Evolutionary conservation across 805 yeast genomes (phyloP).

Genomic region (Candida saitoana): DNA sequence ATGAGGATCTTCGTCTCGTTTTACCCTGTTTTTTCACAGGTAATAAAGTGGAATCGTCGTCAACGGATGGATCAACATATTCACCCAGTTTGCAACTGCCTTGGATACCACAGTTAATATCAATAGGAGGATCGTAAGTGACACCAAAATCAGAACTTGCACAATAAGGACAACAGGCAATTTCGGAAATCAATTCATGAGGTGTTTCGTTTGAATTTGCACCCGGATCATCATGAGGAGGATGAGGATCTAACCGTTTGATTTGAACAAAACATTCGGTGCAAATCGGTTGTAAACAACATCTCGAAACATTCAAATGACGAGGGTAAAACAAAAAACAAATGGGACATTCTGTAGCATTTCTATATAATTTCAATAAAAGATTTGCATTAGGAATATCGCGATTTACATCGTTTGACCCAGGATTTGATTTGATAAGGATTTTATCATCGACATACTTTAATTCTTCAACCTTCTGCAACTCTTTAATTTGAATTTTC

Average conservation of each 20-base stretch:
- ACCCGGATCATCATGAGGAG: slow-evolving; percentile 62
- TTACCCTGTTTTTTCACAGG: not conserved
- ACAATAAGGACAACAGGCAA: slow-evolving; percentile 91
- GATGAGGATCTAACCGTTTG: slow-evolving; percentile 87
- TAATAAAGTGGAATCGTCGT: slow-evolving; percentile 1
- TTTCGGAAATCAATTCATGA: slow-evolving; percentile 72
- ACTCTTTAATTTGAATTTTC: slow-evolving; percentile 24
- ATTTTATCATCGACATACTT: slow-evolving; percentile 26
- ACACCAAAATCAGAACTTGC: slow-evolving; percentile 84
- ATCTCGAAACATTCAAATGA: slow-evolving; percentile 71
- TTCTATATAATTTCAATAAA: slow-evolving; percentile 57
- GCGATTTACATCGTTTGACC: slow-evolving; percentile 12
- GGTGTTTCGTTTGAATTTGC: slow-evolving; percentile 34
- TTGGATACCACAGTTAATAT: slow-evolving; percentile 52
- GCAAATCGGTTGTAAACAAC: slow-evolving; percentile 92
- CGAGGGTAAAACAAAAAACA: slow-evolving; percentile 86
- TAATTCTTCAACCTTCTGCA: slow-evolving; percentile 33
- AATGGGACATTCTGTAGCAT: slow-evolving; percentile 85
- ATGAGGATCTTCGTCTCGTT: slow-evolving; percentile 35
- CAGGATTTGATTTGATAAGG: slow-evolving; percentile 9
- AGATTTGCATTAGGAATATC: slow-evolving; percentile 42
- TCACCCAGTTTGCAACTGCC: slow-evolving; percentile 47
- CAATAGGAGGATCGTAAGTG: slow-evolving; percentile 62
- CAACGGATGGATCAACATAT: slow-evolving; percentile 18
- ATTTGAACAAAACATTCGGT: slow-evolving; percentile 96